Base-by-base conservation (phyloP, 345 rosid genomes). In the Noccaea bulbosa region DNA sequence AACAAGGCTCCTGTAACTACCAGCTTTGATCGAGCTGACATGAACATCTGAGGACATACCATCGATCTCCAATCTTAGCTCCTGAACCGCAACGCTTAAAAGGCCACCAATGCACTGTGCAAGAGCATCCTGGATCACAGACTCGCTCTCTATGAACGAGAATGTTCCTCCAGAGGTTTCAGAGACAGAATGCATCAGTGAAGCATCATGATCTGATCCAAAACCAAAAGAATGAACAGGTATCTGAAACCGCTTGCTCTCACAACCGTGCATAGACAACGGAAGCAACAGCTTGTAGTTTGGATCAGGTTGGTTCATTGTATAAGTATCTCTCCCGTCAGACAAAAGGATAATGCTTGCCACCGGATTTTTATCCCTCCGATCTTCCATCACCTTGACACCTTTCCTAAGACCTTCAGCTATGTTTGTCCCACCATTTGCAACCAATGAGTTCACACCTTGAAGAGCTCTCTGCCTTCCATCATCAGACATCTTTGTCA, bases 41-140 rank as follows among this genome's bases (percentile, higher is more conserved):
- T 24, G 75, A 69, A 89, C 64, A 64, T 73, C 72, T 5, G 86
- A 83, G 70, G 85, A 70, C 69, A 79, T 60, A 39, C 83, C 83
- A 72, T 86, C 92, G 6, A 91, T 71, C 49, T 65, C 84, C 55
- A 95, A 87, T 44, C 85, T 89, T 57, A 94, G 74, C 73, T 90
- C 97, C 75, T 92, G 98, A 52, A 83, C 96, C 30, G 91, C 97
- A 50, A 95, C 98, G 62, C 99, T 95, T 73, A 95, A 61, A 56
- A 95, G 88, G 12, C 99, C 99, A 10, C 99, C 99, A 41, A 95
- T 92, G 80, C 99, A 92, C 75, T 95, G 98, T 11, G 99, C 99
- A 80, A 92, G 91, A 57, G 99, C 98, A 71, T 95, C 98, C 71
- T 95, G 99, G 47, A 95, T 90, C 68, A 83, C 87, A 60, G 89